A percentile compares a stretch with the other conserved stretches of the same genome.
Evolutionary conservation across 208 protist genomes (phyloP).

Genomic region (Acanthamoeba sp.): DNA sequence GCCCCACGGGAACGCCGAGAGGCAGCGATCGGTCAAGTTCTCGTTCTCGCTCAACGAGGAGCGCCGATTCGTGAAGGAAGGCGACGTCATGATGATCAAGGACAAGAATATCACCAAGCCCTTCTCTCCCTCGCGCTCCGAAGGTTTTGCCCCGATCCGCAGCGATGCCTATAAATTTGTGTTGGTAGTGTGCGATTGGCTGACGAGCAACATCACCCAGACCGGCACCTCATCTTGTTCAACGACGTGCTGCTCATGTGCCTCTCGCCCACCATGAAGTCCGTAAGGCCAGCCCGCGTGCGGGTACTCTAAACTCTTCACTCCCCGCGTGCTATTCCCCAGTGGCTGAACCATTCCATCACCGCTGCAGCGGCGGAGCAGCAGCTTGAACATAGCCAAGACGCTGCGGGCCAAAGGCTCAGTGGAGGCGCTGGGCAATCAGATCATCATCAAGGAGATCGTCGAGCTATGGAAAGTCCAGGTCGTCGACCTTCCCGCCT

Average conservation of each 20-base stretch:
- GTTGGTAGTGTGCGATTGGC: too few species aligned
- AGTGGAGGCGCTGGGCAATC: background rate
- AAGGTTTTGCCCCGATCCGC: background rate
- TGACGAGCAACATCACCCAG: background rate
- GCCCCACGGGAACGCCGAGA: background rate
- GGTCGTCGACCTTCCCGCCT: slow-evolving; percentile 8
- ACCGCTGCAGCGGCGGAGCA: background rate
- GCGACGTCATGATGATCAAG: slow-evolving; percentile 59
- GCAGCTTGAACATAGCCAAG: background rate
- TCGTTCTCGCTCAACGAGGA: slow-evolving; percentile 32
- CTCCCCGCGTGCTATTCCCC: too few species aligned
- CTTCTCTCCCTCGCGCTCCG: background rate
- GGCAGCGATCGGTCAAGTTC: background rate
- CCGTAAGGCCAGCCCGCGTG: background rate
- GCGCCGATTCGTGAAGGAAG: slow-evolving; percentile 46
- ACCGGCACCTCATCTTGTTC: slow-evolving; percentile 21
- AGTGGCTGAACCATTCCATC: too few species aligned
- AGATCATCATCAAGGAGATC: slow-evolving; percentile 49
- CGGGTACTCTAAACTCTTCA: background rate
- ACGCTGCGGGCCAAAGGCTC: slow-evolving; percentile 9
- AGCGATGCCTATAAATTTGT: background rate
- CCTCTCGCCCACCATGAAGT: background rate
- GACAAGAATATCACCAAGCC: slow-evolving; percentile 16
- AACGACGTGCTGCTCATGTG: slow-evolving; percentile 53
- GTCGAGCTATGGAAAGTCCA: slow-evolving; percentile 47